Evolutionary conservation across 176 grass and related monocot species (phyloP).

Genomic region (Juncus effusus): DNA sequence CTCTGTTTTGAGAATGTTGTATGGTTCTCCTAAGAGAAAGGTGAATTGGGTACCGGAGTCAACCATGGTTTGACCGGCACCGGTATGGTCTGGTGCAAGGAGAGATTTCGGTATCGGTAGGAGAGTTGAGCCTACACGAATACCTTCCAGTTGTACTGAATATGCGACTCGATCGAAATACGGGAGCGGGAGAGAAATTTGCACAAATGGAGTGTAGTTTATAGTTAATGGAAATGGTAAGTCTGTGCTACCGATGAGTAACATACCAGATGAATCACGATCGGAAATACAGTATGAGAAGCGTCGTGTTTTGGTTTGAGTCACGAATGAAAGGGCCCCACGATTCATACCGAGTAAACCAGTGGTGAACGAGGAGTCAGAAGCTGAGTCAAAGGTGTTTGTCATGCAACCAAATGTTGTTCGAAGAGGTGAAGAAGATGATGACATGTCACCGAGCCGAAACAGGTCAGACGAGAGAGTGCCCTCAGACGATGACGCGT

Average conservation of each 20-base stretch:
- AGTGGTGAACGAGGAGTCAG: constrained; percentile 35
- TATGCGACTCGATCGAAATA: constrained; percentile 97
- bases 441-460: constrained; percentile 37
- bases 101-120: constrained; percentile 60
- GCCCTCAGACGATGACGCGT: constrained; percentile 78
- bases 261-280: constrained; percentile 67
- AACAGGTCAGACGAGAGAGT: constrained; percentile 73
- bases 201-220: constrained; percentile 85
- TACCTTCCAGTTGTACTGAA: constrained; percentile 80
- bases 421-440: constrained; percentile 37
- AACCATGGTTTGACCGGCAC: constrained; percentile 94
- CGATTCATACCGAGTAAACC: constrained; percentile 93
- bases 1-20: constrained; percentile 57
- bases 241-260: constrained; percentile 78
- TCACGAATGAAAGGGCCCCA: constrained; percentile 78
- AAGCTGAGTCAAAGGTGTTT: constrained; percentile 52
- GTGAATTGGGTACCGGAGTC: constrained; percentile 97
- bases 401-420: constrained; percentile 83
- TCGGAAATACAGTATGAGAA: constrained; percentile 99
- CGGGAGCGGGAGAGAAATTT: constrained; percentile 58
- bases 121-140: constrained; percentile 50
- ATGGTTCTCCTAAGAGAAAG: constrained; percentile 80
- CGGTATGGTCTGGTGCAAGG: constrained; percentile 83
- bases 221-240: constrained; percentile 65
- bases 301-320: constrained; percentile 61